Base-by-base conservation (phyloP, 1,284 basidiomycete species). In the Xerocomus amazonicus region DNA sequence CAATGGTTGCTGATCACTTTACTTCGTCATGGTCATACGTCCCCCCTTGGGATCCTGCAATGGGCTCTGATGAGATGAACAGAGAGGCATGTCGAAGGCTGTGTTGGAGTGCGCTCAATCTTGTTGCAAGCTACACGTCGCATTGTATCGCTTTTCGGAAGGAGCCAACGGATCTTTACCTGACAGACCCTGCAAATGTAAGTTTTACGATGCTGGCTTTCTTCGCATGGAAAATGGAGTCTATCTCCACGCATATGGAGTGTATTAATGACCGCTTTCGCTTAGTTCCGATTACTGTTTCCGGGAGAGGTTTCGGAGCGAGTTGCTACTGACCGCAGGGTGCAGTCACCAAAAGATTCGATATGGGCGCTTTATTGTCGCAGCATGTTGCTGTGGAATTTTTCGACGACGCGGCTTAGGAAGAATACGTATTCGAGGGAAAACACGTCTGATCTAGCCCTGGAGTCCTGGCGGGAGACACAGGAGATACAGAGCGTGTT, bases 331-430 rank as follows among this genome's bases (percentile, higher is more conserved):
- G 53, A 67, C 56, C 52, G 75, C 69, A 70, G 73, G 59, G 32
- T 51, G 29, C 59, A 61, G 43, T 81, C 81, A 12, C 74, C 82
- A 10, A 87, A 87, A 62, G 84, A 89, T 55, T 82, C 82, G 9
- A 73, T 90, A 3, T 89, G 86, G 85, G 87, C 84, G 0, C 71
- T 90, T 31, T 87, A 87, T 60, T 87, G 83, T 67, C 81, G 87
- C 43, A 80, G 80, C 61, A 84, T 89, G 83, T 74, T 90, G 10
- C 71, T 90, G 1, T 88, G 85, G 82, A 84, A 79, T 60, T 83
- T 80, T 59, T 83, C 80, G 58, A 72, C 76, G 55, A 73, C 75
- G 51, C 75, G 76, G 19, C 71, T 82, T 45, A 67, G 75, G 52
- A 68, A 71, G 47, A 69, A 69, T 16, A 57, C 66, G 0, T 70